phyloP scores from a whole-genome alignment of 352 stramenopile species.

The Pythium biforme region DNA sequence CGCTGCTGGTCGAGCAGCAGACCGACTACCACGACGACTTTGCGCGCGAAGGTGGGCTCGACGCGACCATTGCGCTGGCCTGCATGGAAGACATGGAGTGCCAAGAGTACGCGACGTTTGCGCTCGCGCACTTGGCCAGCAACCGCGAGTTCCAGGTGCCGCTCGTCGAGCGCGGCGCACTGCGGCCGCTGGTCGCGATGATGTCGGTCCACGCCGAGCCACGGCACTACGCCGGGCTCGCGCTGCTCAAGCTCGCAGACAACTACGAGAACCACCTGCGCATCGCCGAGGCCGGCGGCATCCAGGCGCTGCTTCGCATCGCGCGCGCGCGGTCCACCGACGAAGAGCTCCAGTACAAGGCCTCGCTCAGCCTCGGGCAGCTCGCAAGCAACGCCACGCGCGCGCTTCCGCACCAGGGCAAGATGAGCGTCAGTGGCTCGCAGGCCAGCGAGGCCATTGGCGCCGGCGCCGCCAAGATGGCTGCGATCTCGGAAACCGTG shows the following conservation, averaged over 20 bases:
- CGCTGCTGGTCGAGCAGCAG: constrained; percentile 86
- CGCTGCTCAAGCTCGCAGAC: constrained; percentile 96
- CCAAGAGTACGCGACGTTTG: constrained; percentile 95
- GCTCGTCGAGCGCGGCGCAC: constrained; percentile 88
- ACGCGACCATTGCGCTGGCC: constrained; percentile 89
- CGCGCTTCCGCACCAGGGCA: constrained; percentile 66
- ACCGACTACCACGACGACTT: constrained; percentile 93
- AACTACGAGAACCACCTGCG: constrained; percentile 98
- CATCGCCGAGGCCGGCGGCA: constrained; percentile 95
- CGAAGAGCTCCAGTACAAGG: constrained; percentile 96
- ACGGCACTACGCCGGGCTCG: constrained; percentile 94
- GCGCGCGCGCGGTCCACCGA: constrained; percentile 88
- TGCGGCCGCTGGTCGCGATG: constrained; percentile 95
- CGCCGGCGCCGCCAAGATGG: constrained; percentile 73
- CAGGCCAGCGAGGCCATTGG: constrained; percentile 53
- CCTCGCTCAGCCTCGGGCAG: constrained; percentile 90
- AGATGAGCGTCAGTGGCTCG: constrained; percentile 29
- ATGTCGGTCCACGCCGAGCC: constrained; percentile 93
- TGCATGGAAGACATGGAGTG: constrained; percentile 94
- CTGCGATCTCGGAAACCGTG: constrained; percentile 67
- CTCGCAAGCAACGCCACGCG: constrained; percentile 90
- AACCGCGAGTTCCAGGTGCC: constrained; percentile 94
- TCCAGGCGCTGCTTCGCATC: constrained; percentile 93
- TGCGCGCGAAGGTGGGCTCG: constrained; percentile 80
- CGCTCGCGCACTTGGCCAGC: constrained; percentile 92